Evolutionary conservation across 768 basidiomycete species (phyloP), one percentile per base, ranked within the genome.

Genomic region (Leccinum broughii): DNA sequence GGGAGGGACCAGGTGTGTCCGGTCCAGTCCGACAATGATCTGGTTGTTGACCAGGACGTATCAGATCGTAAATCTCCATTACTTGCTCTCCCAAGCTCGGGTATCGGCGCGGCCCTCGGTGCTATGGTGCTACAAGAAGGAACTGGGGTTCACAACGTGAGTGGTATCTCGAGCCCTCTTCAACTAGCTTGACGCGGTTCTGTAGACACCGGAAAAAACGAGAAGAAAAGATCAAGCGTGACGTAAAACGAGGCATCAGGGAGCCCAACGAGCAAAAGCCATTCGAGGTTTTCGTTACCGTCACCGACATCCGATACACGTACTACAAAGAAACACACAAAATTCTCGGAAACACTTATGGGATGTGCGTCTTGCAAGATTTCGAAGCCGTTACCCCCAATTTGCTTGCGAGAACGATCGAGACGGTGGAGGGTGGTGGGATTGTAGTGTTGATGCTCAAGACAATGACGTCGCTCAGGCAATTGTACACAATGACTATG

Each of bases 221-320:
- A 54, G 96, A 98, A 75, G 91, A 89, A 30, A 98, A 95, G 77
- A 94, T 98, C 66, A 98, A 97, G 74, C 83, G 93, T 56, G 95
- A 99, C 72, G 88, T 97, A 32, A 98, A 97, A 75, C 85, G 93
- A 13, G 96, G 96, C 6, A 85, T 94, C 35, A 84, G 97, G 26
- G 96, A 99, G 68, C 86, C 90, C 2, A 95, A 97, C 70, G 95
- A 99, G 60, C 92, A 97, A 72, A 87, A 92, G 73, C 96, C 97
- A 1, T 98, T 99, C 73, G 97, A 99, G 77, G 93, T 98, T 48
- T 99, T 99, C 71, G 88, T 98, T 13, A 92, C 93, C 0, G 95
- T 98, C n/a, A 98, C 96, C 4, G 96, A 99, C 73, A 98, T 99
- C 60, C 88, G 96, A 58, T 99, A 99, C 79, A 94, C 92, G 87